These are phyloP conservation scores for Penicillium sclerotigenum DNA, from an alignment of 2,329 filamentous ascomycete genomes.

Conservation along the genomic window DNA sequence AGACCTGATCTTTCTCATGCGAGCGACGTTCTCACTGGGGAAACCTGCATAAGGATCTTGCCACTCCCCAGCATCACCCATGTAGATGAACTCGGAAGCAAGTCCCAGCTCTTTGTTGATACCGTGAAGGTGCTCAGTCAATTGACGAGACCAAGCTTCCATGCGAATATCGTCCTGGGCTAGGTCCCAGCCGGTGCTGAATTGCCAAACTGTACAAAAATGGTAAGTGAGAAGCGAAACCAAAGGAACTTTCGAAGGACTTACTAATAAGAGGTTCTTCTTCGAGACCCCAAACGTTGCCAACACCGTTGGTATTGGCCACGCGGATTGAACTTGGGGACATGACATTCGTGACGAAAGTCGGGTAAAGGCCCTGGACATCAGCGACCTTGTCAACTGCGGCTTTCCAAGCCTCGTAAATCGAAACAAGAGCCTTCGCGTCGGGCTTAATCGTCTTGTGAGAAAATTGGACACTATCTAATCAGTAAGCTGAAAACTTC, in stretches of 20 bases:
- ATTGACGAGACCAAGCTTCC: slow-evolving; percentile 30
- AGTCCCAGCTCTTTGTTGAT: slow-evolving; percentile 32
- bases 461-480: slow-evolving; percentile 35
- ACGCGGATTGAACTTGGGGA: slow-evolving; percentile 28
- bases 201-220: slow-evolving; percentile 36
- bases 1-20: slow-evolving; percentile 30
- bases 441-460: slow-evolving; percentile 41
- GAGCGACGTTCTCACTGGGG: slow-evolving; percentile 33
- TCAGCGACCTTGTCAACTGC: slow-evolving; percentile 35
- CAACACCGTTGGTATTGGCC: slow-evolving; percentile 37
- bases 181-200: slow-evolving; percentile 39
- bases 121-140: slow-evolving; percentile 31
- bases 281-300: slow-evolving; percentile 41
- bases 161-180: slow-evolving; percentile 38
- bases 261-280: slow-evolving; percentile 32
- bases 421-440: slow-evolving; percentile 27
- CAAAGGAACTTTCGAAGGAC: slow-evolving; percentile 1
- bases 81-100: slow-evolving; percentile 37
- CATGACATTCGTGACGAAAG: slow-evolving; percentile 36
- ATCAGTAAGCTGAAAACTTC: neutral
- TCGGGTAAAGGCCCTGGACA: slow-evolving; percentile 39
- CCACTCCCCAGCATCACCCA: slow-evolving; percentile 39
- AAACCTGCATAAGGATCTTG: slow-evolving; percentile 39
- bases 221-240: neutral
- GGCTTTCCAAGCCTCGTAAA: slow-evolving; percentile 37